Percentiles rank a stretch among this genome's conserved stretches.
Conservation (phyloP, 352 stramenopile genomes). For the Thalassiosira pacifica region DNA sequence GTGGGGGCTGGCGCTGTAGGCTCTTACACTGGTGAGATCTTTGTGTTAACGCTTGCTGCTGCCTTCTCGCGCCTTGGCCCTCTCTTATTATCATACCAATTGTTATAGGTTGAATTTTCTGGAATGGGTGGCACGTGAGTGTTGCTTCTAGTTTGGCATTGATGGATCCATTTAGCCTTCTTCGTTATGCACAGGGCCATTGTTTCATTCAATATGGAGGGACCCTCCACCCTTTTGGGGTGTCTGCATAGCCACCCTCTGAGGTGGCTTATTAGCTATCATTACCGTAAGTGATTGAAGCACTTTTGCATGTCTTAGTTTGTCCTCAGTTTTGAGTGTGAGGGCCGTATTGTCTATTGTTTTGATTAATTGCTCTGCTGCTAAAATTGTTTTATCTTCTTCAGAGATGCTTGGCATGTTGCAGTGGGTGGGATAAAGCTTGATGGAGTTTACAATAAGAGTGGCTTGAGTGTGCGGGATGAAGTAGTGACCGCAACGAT, state of each 20-base stretch:
- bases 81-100: not conserved
- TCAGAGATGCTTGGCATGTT: constrained; percentile 11
- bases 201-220: not conserved
- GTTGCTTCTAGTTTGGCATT: not conserved
- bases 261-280: too few species aligned
- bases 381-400: not conserved
- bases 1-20: not conserved
- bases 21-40: not conserved
- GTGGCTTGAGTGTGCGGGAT: constrained; percentile 6
- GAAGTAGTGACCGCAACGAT: constrained; percentile 37
- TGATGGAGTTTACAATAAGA: constrained; percentile 28
- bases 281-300: not conserved
- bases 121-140: not conserved
- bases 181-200: not conserved
- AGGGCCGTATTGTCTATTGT: not conserved
- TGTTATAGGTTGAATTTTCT: not conserved
- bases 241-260: too few species aligned
- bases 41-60: not conserved
- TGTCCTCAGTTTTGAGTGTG: not conserved
- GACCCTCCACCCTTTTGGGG: not conserved
- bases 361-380: not conserved
- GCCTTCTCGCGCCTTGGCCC: not conserved
- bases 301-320: not conserved
- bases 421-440: constrained; percentile 32
- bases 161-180: not conserved